These are phyloP conservation scores for Aspergillus sp. DNA, from an alignment of 2,329 filamentous ascomycete genomes.

Conservation along the genomic window DNA sequence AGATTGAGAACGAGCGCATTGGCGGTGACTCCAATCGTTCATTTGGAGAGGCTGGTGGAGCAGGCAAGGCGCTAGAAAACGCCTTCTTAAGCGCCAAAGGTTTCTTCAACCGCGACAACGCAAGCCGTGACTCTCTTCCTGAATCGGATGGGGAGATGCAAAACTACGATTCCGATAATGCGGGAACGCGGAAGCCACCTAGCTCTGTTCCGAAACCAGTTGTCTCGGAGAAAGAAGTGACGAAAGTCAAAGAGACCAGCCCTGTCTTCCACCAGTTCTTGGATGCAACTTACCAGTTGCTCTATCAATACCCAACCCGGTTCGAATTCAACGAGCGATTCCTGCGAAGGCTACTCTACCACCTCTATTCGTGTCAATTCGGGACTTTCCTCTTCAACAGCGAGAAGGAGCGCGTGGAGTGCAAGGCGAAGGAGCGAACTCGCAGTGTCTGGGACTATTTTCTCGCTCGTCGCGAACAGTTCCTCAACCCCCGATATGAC, in stretches of 20 bases:
- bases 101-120: constrained; percentile 80
- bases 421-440: constrained; percentile 67
- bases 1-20: constrained; percentile 75
- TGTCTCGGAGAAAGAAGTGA: constrained; percentile 63
- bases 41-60: constrained; percentile 42
- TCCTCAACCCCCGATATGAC: constrained; percentile 79
- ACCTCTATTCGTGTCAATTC: constrained; percentile 93
- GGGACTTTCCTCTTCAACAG: constrained; percentile 95
- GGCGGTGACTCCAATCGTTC: constrained; percentile 50
- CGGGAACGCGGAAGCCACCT: constrained; percentile 33
- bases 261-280: constrained; percentile 98
- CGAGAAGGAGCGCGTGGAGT: constrained; percentile 80
- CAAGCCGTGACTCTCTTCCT: constrained; percentile 60
- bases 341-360: constrained; percentile 82
- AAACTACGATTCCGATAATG: constrained; percentile 48
- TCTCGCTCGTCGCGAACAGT: constrained; percentile 74
- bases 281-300: constrained; percentile 86
- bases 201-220: constrained; percentile 31
- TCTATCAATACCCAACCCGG: constrained; percentile 78
- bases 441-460: constrained; percentile 97
- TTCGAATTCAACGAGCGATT: constrained; percentile 98
- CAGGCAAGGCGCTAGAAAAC: constrained; percentile 77
- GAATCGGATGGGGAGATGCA: constrained; percentile 61
- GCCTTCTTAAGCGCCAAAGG: constrained; percentile 80
- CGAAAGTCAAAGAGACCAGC: constrained; percentile 80